phyloP scores from a whole-genome alignment of 208 protist species.

The Acanthamoeba culbertsoni region DNA sequence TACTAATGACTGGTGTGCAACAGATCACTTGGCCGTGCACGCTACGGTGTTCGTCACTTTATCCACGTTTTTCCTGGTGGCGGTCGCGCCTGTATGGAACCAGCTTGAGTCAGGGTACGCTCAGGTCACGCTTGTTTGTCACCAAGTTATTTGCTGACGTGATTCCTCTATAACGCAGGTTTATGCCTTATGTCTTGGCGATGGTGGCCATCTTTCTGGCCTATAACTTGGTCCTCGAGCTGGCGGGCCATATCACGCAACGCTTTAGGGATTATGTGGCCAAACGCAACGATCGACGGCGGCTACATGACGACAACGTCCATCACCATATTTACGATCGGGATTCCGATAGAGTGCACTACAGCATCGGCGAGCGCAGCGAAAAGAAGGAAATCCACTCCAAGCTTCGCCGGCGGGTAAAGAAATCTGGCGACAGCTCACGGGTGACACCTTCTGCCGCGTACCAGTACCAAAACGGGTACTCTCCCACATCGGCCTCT shows the following conservation, averaged over 20 bases:
- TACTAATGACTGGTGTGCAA: background rate
- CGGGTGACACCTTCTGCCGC: too few species aligned
- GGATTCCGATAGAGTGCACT: too few species aligned
- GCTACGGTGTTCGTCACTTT: background rate
- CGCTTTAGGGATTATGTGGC: background rate
- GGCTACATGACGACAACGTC: background rate
- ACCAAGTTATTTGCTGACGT: background rate
- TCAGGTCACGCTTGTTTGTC: background rate
- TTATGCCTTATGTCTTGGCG: constrained; percentile 23
- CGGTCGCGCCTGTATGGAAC: background rate
- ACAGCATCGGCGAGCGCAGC: background rate
- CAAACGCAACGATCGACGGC: background rate
- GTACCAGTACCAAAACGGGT: too few species aligned
- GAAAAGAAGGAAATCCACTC: background rate
- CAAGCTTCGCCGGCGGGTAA: background rate
- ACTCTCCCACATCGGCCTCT: too few species aligned
- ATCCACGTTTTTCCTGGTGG: background rate
- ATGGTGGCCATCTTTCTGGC: constrained; percentile 54
- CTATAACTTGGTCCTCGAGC: background rate
- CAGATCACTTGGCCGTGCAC: constrained; percentile 20
- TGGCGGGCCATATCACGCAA: background rate
- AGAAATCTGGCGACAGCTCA: too few species aligned
- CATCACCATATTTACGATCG: too few species aligned
- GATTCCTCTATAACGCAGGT: background rate
- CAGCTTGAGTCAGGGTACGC: constrained; percentile 7